Evolutionary conservation across 441 rosid species (phyloP).

Genomic region (Euphorbia celastroides): DNA sequence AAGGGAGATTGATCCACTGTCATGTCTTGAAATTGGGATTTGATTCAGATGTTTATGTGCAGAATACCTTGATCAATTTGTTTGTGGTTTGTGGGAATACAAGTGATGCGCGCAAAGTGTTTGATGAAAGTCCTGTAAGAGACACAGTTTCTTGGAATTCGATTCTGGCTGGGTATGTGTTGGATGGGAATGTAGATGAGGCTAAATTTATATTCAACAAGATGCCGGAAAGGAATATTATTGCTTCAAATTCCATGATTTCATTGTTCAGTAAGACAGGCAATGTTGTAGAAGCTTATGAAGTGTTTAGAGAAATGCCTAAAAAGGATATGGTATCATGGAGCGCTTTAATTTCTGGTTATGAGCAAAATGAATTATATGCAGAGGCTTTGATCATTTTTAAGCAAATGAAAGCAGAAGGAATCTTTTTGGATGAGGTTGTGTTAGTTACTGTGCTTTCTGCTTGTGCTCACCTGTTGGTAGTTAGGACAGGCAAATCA

Average conservation of each 20-base stretch:
- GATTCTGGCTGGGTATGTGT: background rate
- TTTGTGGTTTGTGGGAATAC: background rate
- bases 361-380: conserved; percentile 41
- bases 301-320: conserved; percentile 37
- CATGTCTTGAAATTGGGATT: background rate
- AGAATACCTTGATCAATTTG: background rate
- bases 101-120: background rate
- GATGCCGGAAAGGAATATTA: background rate
- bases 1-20: background rate
- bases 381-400: conserved; percentile 40
- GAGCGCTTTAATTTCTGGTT: conserved; percentile 58
- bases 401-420: conserved; percentile 30
- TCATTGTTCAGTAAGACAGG: background rate
- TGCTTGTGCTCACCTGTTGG: conserved; percentile 33
- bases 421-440: conserved; percentile 47
- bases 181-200: background rate
- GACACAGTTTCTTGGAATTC: background rate
- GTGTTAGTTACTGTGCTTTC: conserved; percentile 43
- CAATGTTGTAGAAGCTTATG: background rate
- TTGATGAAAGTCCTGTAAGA: background rate
- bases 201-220: background rate
- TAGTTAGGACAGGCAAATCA: conserved; percentile 25
- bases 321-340: conserved; percentile 52
- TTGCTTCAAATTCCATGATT: background rate
- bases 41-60: background rate